Base-by-base conservation (phyloP, 2,329 filamentous ascomycete genomes). In the Beauveria asiatica region DNA sequence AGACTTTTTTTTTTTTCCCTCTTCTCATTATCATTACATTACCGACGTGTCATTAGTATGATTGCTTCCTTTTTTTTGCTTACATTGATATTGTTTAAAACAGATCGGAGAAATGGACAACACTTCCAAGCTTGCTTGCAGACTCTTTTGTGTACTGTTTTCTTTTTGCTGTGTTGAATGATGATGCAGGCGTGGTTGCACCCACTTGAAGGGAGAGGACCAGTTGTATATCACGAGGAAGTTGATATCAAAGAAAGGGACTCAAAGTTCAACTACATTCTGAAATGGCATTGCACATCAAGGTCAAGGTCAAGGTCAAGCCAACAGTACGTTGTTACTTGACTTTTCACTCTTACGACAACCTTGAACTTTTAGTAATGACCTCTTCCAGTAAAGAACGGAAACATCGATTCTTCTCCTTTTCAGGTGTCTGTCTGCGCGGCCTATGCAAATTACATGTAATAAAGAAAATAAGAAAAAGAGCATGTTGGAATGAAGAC, bases 51-150 rank as follows among this genome's bases (percentile, higher is more conserved):
- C 39, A 19, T 46, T 45, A 37, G 41, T 56, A 45, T 23, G 53
- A 11, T 44, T 33, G 17, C 25, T 37, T 53, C 4, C 7, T 13
- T 49, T 44, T 49, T 45, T 39, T 48, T 48, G 48, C 27, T 54
- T 41, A 39, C 57, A 49, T 51, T 61, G 39, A 37, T 57, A 56
- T 61, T 61, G 51, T 61, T 48, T 59, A 48, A 59, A 46, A n/a
- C 17, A 42, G 48, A 53, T 48, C 42, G 54, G 27, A 54, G 48
- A 33, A 58, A 21, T 8, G 33, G 33, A 39, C 27, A 33, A 27
- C 7, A 9, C 16, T 19, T 16, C 10, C 25, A 9, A 11, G 45
- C 19, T 33, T 57, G 23, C 45, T 48, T 25, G 9, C 45, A 48
- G 7, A 45, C 10, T 23, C 25, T 19, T 19, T 30, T 13, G 11